Evolutionary conservation across 306 rosid genomes (phyloP).

Genomic region (Boehmeria nivea): DNA sequence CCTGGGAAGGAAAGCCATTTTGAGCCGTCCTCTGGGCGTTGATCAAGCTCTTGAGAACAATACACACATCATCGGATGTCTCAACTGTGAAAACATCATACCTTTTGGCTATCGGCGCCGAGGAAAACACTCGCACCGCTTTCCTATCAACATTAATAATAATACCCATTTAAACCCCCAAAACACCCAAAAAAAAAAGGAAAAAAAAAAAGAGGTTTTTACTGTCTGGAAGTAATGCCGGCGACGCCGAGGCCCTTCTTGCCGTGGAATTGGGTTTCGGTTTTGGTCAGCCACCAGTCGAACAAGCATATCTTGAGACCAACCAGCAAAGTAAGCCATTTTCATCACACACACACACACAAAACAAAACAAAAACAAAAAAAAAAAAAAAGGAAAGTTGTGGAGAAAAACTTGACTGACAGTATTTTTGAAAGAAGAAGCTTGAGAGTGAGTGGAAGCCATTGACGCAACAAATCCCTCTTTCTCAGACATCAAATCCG

Average conservation of each 20-base stretch:
- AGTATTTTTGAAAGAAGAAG: not conserved
- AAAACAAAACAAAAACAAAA: no score
- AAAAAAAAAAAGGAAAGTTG: not conserved
- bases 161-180: not conserved
- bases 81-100: conserved; percentile 46
- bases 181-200: not conserved
- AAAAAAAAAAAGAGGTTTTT: not conserved
- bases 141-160: conserved; percentile 28
- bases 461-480: no score
- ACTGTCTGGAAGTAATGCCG: conserved; percentile 39
- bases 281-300: conserved; percentile 63
- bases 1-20: conserved; percentile 62
- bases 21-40: conserved; percentile 42
- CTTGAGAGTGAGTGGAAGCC: not conserved
- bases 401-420: not conserved
- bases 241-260: conserved; percentile 47
- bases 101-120: conserved; percentile 55
- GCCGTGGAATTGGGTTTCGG: conserved; percentile 30
- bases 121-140: conserved; percentile 46
- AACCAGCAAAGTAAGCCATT: not conserved
- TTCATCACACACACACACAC: not conserved
- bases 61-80: conserved; percentile 54
- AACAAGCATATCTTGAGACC: conserved; percentile 39
- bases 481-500: no score
- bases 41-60: conserved; percentile 43